A percentile compares a stretch with the other conserved stretches of the same genome.
Conservation (phyloP, 768 basidiomycete species). For the Pholiota molesta region DNA sequence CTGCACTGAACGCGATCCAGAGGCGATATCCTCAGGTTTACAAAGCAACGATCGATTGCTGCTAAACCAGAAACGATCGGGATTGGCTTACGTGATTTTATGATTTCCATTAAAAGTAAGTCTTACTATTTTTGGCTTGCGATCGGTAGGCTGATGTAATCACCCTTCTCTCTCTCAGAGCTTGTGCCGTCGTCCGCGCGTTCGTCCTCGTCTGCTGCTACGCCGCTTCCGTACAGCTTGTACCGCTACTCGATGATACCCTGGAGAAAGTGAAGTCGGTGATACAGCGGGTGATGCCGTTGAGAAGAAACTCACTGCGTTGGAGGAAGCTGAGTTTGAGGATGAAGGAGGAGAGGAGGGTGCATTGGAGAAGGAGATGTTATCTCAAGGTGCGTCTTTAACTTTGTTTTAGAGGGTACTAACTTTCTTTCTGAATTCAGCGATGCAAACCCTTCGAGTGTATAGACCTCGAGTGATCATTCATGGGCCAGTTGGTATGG, state of each 20-base stretch:
- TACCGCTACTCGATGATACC: slow-evolving; percentile 69
- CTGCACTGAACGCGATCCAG: slow-evolving; percentile 95
- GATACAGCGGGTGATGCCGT: slow-evolving; percentile 79
- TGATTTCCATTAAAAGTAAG: slow-evolving; percentile 96
- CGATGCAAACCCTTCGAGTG: slow-evolving; percentile 89
- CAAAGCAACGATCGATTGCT: slow-evolving; percentile 85
- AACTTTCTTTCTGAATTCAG: slow-evolving; percentile 41
- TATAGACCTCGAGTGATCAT: slow-evolving; percentile 88
- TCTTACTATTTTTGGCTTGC: slow-evolving; percentile 16
- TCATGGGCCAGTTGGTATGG: slow-evolving; percentile 85
- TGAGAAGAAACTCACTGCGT: slow-evolving; percentile 77
- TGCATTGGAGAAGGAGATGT: slow-evolving; percentile 86
- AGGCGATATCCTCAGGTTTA: slow-evolving; percentile 97
- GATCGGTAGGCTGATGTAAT: slow-evolving; percentile 2
- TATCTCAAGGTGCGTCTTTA: slow-evolving; percentile 71
- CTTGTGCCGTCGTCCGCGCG: slow-evolving; percentile 94
- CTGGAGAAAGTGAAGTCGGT: slow-evolving; percentile 73
- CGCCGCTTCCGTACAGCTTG: slow-evolving; percentile 86
- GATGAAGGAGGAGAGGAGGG: slow-evolving; percentile 74
- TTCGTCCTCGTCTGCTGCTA: slow-evolving; percentile 84
- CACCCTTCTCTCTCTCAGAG: slow-evolving; percentile 48
- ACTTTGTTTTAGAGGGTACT: background rate
- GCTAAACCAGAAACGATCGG: slow-evolving; percentile 85
- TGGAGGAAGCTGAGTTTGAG: slow-evolving; percentile 96
- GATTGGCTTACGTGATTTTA: slow-evolving; percentile 89